A percentile compares a stretch with the other conserved stretches of the same genome.
phyloP scores from a whole-genome alignment of 805 yeast species.

The Starmerella davenportii region DNA sequence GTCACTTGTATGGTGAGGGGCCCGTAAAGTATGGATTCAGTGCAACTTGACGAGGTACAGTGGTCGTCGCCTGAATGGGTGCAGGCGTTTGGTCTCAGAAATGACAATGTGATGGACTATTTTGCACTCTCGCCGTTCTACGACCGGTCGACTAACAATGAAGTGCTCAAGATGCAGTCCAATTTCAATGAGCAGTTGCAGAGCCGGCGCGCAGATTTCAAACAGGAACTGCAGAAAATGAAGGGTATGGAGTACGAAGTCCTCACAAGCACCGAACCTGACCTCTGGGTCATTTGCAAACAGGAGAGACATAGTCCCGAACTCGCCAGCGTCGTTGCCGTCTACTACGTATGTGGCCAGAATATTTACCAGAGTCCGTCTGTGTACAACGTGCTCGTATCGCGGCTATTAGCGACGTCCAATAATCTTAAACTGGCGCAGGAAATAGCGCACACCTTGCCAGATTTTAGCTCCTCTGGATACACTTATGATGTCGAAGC shows the following conservation, averaged over 20 bases:
- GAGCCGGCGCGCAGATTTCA: conserved; percentile 25
- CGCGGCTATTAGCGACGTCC: conserved; percentile 42
- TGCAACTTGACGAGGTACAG: conserved; percentile 63
- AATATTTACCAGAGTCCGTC: conserved; percentile 83
- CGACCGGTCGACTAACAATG: conserved; percentile 85
- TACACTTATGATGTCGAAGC: conserved; percentile 28
- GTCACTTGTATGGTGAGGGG: too few relatives aligned
- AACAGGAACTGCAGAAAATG: conserved; percentile 52
- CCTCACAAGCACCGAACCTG: conserved; percentile 65
- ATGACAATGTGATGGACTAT: conserved; percentile 83
- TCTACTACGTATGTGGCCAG: conserved; percentile 79
- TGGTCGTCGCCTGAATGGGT: conserved; percentile 98
- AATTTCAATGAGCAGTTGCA: conserved; percentile 48
- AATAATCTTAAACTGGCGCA: conserved; percentile 31
- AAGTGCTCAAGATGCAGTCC: conserved; percentile 84
- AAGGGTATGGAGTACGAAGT: conserved; percentile 73
- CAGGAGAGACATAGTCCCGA: conserved; percentile 41
- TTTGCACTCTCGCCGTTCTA: conserved; percentile 89
- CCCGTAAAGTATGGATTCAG: conserved; percentile 13
- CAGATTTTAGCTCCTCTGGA: conserved; percentile 45
- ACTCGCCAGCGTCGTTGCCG: conserved; percentile 40
- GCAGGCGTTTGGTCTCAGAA: conserved; percentile 60
- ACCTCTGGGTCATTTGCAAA: conserved; percentile 77
- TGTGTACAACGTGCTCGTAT: conserved; percentile 50
- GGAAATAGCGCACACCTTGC: conserved; percentile 29